Percentiles rank a stretch among this genome's conserved stretches.
Evolutionary conservation across 495 filamentous ascomycete species (phyloP).

Genomic region (Annulohypoxylon bovei): DNA sequence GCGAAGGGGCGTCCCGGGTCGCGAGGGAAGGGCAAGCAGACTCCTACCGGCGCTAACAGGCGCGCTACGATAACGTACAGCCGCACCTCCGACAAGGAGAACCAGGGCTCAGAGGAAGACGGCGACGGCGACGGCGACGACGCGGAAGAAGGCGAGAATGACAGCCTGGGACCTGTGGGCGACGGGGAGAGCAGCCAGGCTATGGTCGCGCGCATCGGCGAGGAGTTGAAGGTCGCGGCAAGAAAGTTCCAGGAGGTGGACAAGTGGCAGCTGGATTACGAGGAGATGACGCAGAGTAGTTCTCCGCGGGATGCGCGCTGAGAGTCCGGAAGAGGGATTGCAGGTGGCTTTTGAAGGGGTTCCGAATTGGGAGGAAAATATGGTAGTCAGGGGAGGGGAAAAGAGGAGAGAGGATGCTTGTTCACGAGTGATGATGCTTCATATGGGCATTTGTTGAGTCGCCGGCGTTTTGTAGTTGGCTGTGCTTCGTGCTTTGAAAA

Average conservation of each 20-base stretch:
- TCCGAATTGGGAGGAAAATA: background rate
- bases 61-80: slow-evolving; percentile 50
- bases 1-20: background rate
- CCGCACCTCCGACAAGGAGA: slow-evolving; percentile 56
- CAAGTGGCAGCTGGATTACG: slow-evolving; percentile 59
- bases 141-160: slow-evolving; percentile 36
- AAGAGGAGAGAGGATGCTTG: slow-evolving; percentile 3
- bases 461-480: background rate
- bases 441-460: slow-evolving; percentile 1
- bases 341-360: background rate
- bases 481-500: slow-evolving; percentile 9
- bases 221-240: slow-evolving; percentile 57
- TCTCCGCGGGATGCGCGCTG: slow-evolving; percentile 50
- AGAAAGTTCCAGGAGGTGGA: slow-evolving; percentile 64
- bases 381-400: background rate
- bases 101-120: slow-evolving; percentile 44
- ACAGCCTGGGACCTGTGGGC: background rate
- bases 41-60: slow-evolving; percentile 29
- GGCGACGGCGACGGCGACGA: slow-evolving; percentile 13
- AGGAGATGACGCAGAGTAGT: slow-evolving; percentile 53
- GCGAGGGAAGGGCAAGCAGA: slow-evolving; percentile 36
- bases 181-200: slow-evolving; percentile 44
- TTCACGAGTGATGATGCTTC: slow-evolving; percentile 24
- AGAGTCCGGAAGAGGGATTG: background rate
- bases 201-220: slow-evolving; percentile 41